A percentile compares a stretch with the other conserved stretches of the same genome.
Evolutionary conservation across 495 filamentous ascomycete genomes (phyloP).

Genomic region (Penicillium atrosanguineum): DNA sequence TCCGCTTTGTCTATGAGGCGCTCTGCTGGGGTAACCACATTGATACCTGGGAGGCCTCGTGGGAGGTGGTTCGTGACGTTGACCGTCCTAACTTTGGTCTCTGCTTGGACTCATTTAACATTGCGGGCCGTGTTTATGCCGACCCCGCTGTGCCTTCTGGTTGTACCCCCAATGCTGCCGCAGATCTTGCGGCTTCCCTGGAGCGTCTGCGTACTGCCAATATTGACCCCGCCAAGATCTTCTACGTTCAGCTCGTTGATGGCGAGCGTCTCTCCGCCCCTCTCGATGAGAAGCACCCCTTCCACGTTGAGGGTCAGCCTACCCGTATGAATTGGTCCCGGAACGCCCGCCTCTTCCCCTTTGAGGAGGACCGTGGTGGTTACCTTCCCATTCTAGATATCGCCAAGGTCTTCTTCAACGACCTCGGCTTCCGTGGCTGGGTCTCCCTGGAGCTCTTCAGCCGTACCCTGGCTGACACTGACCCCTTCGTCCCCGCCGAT

Average conservation of each 20-base stretch:
- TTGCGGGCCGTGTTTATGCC: slow-evolving; percentile 70
- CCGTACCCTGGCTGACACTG: slow-evolving; percentile 57
- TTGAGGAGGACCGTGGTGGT: slow-evolving; percentile 65
- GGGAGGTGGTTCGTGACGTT: slow-evolving; percentile 64
- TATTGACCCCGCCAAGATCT: slow-evolving; percentile 67
- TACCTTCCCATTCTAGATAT: slow-evolving; percentile 68
- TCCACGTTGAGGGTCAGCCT: slow-evolving; percentile 60
- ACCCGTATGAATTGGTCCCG: slow-evolving; percentile 77
- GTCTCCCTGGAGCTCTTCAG: slow-evolving; percentile 80
- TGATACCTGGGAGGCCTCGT: slow-evolving; percentile 71
- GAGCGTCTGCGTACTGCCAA: slow-evolving; percentile 47
- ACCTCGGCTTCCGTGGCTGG: slow-evolving; percentile 70
- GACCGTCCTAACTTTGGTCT: slow-evolving; percentile 72
- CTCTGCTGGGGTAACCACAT: slow-evolving; percentile 72
- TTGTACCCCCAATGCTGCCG: slow-evolving; percentile 55
- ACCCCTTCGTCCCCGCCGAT: slow-evolving; percentile 52
- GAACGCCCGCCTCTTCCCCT: slow-evolving; percentile 74
- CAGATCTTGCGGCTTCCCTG: slow-evolving; percentile 56
- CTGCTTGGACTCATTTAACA: slow-evolving; percentile 81
- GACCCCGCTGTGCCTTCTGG: slow-evolving; percentile 60
- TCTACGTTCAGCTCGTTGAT: slow-evolving; percentile 79
- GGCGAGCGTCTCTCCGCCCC: slow-evolving; percentile 62
- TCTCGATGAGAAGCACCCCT: slow-evolving; percentile 60
- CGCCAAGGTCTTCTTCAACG: slow-evolving; percentile 58
- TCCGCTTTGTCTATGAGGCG: slow-evolving; percentile 76